Conservation (phyloP, 805 yeast genomes). For the Spathaspora girioi region DNA sequence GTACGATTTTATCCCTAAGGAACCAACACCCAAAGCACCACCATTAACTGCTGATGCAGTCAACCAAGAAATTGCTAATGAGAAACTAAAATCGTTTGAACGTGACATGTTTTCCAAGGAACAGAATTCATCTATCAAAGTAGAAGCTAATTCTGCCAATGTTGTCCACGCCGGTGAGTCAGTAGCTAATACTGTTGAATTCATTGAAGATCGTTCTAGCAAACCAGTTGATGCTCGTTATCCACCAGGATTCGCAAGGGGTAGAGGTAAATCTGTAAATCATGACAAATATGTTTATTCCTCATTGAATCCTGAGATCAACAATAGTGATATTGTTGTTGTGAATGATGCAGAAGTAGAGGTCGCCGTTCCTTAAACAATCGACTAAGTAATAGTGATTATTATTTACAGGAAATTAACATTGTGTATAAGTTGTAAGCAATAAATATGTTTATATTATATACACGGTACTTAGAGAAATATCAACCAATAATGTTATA, state of each 20-base stretch:
- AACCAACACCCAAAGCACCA: slow-evolving; percentile 38
- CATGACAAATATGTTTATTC: slow-evolving; percentile 39
- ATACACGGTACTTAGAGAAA: not conserved
- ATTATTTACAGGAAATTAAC: not conserved
- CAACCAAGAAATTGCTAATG: slow-evolving; percentile 45
- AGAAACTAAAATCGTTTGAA: slow-evolving; percentile 34
- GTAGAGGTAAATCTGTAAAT: slow-evolving; percentile 18
- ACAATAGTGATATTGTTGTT: slow-evolving; percentile 31
- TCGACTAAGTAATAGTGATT: not conserved
- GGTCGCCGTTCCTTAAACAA: not conserved
- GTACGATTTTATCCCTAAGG: slow-evolving; percentile 43
- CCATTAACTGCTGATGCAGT: slow-evolving; percentile 47
- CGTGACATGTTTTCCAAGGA: slow-evolving; percentile 34
- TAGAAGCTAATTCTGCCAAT: slow-evolving; percentile 40
- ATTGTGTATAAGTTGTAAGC: not conserved
- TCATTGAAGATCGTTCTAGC: slow-evolving; percentile 34
- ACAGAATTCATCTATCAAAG: slow-evolving; percentile 32
- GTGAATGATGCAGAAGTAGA: slow-evolving; percentile 24
- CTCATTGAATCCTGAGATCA: slow-evolving; percentile 39
- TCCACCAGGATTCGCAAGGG: not conserved
- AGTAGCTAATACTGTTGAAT: slow-evolving; percentile 35
- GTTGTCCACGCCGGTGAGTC: slow-evolving; percentile 43
- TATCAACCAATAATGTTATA: not conserved
- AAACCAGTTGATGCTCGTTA: slow-evolving; percentile 30
- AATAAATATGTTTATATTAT: not conserved